Evolutionary conservation across 768 basidiomycete species (phyloP).

Genomic region (Suillus brevipes): DNA sequence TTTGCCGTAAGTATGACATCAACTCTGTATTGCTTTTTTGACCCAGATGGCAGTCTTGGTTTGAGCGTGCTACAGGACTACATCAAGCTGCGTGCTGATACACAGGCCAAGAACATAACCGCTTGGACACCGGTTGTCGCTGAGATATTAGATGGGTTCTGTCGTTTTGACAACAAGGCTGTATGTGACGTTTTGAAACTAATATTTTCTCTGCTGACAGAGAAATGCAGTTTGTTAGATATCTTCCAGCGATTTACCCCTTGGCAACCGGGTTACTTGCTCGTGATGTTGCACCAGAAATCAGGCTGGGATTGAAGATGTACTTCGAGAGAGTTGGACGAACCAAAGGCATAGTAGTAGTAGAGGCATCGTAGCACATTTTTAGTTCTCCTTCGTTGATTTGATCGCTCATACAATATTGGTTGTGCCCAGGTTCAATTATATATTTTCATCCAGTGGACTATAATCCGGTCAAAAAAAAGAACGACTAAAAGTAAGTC

Average conservation of each 20-base stretch:
- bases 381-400: constrained; percentile 17
- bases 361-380: constrained; percentile 51
- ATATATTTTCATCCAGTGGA: constrained; percentile 20
- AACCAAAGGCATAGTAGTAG: constrained; percentile 70
- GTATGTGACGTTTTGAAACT: constrained; percentile 50
- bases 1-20: constrained; percentile 56
- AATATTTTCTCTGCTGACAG: constrained; percentile 9
- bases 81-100: constrained; percentile 84
- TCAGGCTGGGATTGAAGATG: constrained; percentile 74
- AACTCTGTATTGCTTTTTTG: not conserved
- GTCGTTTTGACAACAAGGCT: constrained; percentile 85
- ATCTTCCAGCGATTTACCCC: constrained; percentile 90
- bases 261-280: constrained; percentile 81
- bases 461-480: constrained; percentile 37
- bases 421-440: constrained; percentile 13
- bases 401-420: constrained; percentile 25
- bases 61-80: constrained; percentile 89
- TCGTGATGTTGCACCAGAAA: constrained; percentile 80
- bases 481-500: constrained; percentile 18
- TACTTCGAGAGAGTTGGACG: constrained; percentile 83
- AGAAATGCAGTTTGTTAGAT: constrained; percentile 70
- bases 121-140: constrained; percentile 99
- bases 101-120: constrained; percentile 90
- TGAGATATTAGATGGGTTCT: constrained; percentile 89
- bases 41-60: constrained; percentile 59